Evolutionary conservation across 2,329 filamentous ascomycete genomes (phyloP), one percentile per base, ranked within the genome.

Genomic region (Helotiales sp.): DNA sequence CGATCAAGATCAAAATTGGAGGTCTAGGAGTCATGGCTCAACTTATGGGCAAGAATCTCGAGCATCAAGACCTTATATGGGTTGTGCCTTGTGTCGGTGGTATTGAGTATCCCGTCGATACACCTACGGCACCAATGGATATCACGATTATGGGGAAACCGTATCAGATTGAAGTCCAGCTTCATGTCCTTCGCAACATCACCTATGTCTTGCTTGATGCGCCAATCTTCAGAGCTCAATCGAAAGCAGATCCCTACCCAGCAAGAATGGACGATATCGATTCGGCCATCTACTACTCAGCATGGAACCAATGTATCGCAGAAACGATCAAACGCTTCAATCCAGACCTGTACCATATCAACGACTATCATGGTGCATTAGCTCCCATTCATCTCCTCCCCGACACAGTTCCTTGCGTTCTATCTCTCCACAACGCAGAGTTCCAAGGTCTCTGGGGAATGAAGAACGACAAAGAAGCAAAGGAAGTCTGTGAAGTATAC

Each of bases 21-120:
- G 86, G 86, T 59, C 76, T 89, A 4, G 86, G 86, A 70, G 85
- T 88, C 60, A 89, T 89, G 85, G 85, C 86, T 31, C 83, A 86
- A 64, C 74, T 88, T 2, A 89, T 63, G 62, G 40, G 40, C 40
- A 44, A 44, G 40, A 44, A 44, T 25, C 40, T 44, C 40, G 40
- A 44, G 10, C 40, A 44, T 12, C 40, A 44, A 44, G 40, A 44
- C 22, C 40, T 44, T 24, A 44, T 44, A 19, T 44, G 40, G 40
- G 40, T 44, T 24, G 40, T 44, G 19, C 40, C 40, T 4, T 44
- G 40, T 44, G 40, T 44, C 22, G 40, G 40, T 10, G 40, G 40
- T 12, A 15, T 44, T 15, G 40, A 44, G 3, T 44, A 44, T 25
- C 40, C 40, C 9, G 15, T 44, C 19, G 40, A 44, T 27, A 9